Percentiles rank a stretch among this genome's conserved stretches.
Evolutionary conservation across 2,329 filamentous ascomycete genomes (phyloP).

Genomic region (Cryphonectria japonica): DNA sequence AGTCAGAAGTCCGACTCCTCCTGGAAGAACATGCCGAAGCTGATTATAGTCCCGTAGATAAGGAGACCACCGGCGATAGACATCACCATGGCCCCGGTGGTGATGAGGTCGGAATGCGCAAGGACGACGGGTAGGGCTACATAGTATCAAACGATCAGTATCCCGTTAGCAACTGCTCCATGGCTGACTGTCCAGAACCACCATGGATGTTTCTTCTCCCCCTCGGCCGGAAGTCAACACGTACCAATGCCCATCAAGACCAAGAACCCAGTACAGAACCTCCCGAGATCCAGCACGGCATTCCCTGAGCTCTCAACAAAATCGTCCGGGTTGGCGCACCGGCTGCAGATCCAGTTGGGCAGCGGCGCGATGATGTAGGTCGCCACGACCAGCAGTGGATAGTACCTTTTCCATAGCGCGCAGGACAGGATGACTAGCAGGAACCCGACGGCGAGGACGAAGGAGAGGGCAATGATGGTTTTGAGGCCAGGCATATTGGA

Average conservation of each 20-base stretch:
- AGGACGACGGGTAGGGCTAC: constrained; percentile 85
- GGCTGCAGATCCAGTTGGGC: constrained; percentile 93
- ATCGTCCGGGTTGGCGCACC: constrained; percentile 90
- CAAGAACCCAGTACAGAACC: constrained; percentile 93
- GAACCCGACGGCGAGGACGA: constrained; percentile 98
- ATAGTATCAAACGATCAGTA: constrained; percentile 23
- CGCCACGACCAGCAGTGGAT: constrained; percentile 90
- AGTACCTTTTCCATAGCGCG: constrained; percentile 92
- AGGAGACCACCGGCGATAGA: constrained; percentile 87
- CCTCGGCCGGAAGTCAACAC: constrained; percentile 42
- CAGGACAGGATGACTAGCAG: constrained; percentile 98
- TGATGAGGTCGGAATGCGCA: constrained; percentile 83
- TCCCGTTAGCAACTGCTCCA: constrained; percentile 5
- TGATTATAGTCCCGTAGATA: constrained; percentile 98
- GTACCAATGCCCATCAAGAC: constrained; percentile 96
- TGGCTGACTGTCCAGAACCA: neutral
- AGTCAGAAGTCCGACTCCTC: constrained; percentile 92
- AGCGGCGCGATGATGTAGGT: constrained; percentile 93
- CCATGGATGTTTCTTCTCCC: neutral
- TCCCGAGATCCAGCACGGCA: constrained; percentile 87
- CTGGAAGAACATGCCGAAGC: constrained; percentile 97
- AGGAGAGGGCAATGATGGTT: constrained; percentile 98
- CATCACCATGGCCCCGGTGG: constrained; percentile 89
- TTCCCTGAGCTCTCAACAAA: constrained; percentile 86
- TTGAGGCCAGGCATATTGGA: constrained; percentile 77